Evolutionary conservation across 2,329 filamentous ascomycete species (phyloP).

Genomic region (Pestalotiopsis sp.): DNA sequence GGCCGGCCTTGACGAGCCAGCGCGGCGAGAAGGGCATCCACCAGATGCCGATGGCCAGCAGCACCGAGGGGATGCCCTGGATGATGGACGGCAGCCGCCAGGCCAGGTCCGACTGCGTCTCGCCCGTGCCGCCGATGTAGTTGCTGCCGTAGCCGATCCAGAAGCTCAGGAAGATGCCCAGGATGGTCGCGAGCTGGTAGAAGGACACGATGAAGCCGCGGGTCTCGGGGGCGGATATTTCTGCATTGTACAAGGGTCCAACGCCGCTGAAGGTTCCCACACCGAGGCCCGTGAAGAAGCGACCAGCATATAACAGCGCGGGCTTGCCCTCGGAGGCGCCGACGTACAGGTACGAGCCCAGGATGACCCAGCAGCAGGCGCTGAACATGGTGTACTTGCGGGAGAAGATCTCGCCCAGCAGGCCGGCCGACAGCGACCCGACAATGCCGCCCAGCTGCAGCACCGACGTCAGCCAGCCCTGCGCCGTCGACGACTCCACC

Average conservation of each 20-base stretch:
- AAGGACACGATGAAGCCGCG: conserved; percentile 21
- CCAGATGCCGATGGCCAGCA: conserved; percentile 32
- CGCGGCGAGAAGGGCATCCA: conserved; percentile 58
- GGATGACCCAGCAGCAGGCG: conserved; percentile 42
- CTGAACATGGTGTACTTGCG: conserved; percentile 56
- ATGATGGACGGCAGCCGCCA: conserved; percentile 33
- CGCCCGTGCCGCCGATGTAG: conserved; percentile 29
- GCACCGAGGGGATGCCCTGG: conserved; percentile 28
- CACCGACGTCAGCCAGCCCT: conserved; percentile 45
- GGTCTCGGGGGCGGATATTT: conserved; percentile 24
- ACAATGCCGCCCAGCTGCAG: conserved; percentile 61
- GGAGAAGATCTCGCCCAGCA: conserved; percentile 53
- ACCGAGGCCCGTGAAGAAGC: too few species aligned
- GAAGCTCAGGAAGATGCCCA: conserved; percentile 30
- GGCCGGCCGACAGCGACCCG: conserved; percentile 54
- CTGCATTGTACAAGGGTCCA: conserved; percentile 25
- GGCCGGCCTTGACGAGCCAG: conserved; percentile 50
- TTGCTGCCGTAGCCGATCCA: conserved; percentile 32
- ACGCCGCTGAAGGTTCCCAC: conserved; percentile 31
- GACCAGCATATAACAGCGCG: conserved; percentile 51
- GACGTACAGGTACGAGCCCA: conserved; percentile 49
- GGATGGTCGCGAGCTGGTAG: conserved; percentile 28
- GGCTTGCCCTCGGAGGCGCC: conserved; percentile 45
- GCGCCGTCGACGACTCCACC: conserved; percentile 46
- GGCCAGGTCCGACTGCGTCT: conserved; percentile 27